Evolutionary conservation across 2,329 filamentous ascomycete species (phyloP).

Genomic region (Myrmaecium sp.): DNA sequence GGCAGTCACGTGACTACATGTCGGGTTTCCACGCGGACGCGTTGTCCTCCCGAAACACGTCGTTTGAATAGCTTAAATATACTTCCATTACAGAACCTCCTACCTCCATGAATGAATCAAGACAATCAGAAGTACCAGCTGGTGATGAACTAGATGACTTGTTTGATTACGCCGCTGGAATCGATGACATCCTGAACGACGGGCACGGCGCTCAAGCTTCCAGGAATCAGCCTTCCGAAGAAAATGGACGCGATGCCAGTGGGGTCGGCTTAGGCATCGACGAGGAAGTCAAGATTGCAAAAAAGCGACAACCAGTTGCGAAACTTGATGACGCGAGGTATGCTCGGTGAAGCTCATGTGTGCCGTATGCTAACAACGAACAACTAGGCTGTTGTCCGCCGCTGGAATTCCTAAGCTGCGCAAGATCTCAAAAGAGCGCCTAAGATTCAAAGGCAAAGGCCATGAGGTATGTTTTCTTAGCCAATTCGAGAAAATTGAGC

Average conservation of each 20-base stretch:
- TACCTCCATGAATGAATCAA: too few species aligned
- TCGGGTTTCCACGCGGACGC: too few species aligned
- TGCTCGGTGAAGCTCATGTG: neutral
- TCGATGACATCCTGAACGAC: constrained; percentile 32
- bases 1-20: too few species aligned
- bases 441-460: constrained; percentile 82
- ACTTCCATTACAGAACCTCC: too few species aligned
- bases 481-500: constrained; percentile 2
- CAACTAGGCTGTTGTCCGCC: constrained; percentile 55
- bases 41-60: too few species aligned
- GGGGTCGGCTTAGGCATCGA: constrained; percentile 70
- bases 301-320: constrained; percentile 57
- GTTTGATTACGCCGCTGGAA: constrained; percentile 56
- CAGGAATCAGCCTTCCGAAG: constrained; percentile 3
- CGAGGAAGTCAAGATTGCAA: constrained; percentile 67
- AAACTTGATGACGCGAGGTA: constrained; percentile 76
- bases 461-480: constrained; percentile 48
- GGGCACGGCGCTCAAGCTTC: constrained; percentile 11
- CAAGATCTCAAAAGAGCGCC: constrained; percentile 46
- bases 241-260: too few species aligned
- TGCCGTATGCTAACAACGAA: neutral
- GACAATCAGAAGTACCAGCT: too few species aligned
- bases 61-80: too few species aligned
- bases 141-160: constrained; percentile 46
- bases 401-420: constrained; percentile 72